Percentiles rank a stretch among this genome's conserved stretches.
Evolutionary conservation across 257 asterid genomes (phyloP).

Genomic region (Nyctanthes arbortristis): DNA sequence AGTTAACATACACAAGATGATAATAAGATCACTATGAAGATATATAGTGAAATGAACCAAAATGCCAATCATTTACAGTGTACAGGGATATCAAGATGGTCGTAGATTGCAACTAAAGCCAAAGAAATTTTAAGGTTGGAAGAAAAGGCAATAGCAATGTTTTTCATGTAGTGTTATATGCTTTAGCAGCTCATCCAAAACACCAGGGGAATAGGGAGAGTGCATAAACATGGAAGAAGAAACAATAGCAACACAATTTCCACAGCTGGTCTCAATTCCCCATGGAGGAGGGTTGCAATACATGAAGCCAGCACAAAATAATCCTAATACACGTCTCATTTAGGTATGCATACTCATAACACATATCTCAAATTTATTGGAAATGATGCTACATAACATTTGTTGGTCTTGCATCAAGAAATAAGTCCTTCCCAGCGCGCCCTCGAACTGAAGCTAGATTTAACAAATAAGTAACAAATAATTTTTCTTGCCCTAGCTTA

Average conservation of each 20-base stretch:
- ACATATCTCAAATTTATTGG: background rate
- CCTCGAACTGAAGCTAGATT: background rate
- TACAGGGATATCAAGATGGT: background rate
- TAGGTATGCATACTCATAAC: background rate
- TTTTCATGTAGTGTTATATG: too few relatives aligned
- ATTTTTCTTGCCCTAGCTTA: background rate
- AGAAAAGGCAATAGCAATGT: background rate
- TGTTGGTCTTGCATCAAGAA: background rate
- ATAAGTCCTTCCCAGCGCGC: background rate
- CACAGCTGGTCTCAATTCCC: background rate
- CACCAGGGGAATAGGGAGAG: too few relatives aligned
- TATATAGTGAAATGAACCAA: background rate
- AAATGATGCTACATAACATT: background rate
- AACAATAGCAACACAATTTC: background rate
- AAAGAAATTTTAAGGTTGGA: too few relatives aligned
- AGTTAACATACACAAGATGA: background rate
- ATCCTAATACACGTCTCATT: background rate
- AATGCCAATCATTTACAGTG: background rate
- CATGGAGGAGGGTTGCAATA: background rate
- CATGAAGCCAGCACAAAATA: background rate
- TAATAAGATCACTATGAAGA: background rate
- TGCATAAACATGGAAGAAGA: background rate
- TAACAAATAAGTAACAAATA: background rate
- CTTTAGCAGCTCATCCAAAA: too few relatives aligned
- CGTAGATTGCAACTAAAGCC: background rate